Evolutionary conservation across 352 stramenopile species (phyloP), one percentile per base, ranked within the genome.

Genomic region (Globisporangium spinosum): DNA sequence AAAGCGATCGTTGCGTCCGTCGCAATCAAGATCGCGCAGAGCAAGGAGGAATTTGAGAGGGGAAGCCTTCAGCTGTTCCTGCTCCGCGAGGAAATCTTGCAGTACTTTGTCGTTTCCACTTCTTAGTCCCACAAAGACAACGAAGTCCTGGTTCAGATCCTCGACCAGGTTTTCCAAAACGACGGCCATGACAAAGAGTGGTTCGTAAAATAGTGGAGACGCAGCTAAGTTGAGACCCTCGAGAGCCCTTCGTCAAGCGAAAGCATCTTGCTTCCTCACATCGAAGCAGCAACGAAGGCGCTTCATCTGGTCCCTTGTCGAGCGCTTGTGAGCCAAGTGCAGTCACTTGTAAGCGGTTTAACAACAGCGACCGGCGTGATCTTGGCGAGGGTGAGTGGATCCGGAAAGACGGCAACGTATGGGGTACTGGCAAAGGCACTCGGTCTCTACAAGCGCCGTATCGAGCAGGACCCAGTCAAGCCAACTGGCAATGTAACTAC

Each of bases 341-440:
- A 65, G 13, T 55, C 55, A 0, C 60, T 84, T 6, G 34, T 17
- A 13, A 49, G 49, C 3, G 47, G 65, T 25, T 15, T 70, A 22
- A 34, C 17, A 12, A 43, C 47, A 12, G 60, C 72, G 0, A 40
- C 47, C n/a, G 73, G 78, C 20, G 58, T 76, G 1, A 58, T 82
- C 8, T 29, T 86, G 1, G 45, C 66, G 0, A 76, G 76, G 22
- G 13, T 61, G 4, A 67, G 67, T 1, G 78, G 76, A n/a, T 70
- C 73, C 10, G 78, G 78, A 4, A 86, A 86, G 53, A 74, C 78
- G 0, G 71, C 78, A 8, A 15, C 65, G 10, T 83, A 85, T 27
- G 66, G 70, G 34, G 66, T 85, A 0, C 64, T 83, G 1, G 74
- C 76, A 17, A 76, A 49, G 29, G 67, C 76, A 15, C 32, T 83